These are phyloP conservation scores for Diaporthe eres DNA, from an alignment of 2,329 filamentous ascomycete species.

Conservation along the genomic window DNA sequence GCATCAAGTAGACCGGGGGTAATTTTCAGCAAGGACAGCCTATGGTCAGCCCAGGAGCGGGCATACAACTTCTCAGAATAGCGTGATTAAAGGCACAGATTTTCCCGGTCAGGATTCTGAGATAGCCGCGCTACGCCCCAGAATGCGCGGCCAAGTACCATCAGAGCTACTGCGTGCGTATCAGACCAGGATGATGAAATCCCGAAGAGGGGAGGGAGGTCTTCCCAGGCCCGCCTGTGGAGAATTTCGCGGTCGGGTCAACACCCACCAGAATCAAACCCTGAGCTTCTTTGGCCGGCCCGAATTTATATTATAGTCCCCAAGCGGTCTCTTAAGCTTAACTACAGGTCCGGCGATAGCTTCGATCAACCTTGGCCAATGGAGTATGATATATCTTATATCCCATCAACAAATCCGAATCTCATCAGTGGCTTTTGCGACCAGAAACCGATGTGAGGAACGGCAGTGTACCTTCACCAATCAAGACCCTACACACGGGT, in stretches of 20 bases:
- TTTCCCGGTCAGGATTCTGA: background rate
- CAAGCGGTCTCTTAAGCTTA: background rate
- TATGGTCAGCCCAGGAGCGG: constrained; percentile 6
- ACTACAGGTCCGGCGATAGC: constrained; percentile 31
- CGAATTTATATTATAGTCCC: constrained; percentile 14
- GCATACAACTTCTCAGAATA: constrained; percentile 1
- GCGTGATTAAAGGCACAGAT: background rate
- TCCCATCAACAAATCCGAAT: background rate
- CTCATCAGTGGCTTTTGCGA: background rate
- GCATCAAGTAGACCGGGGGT: background rate
- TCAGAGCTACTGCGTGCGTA: constrained; percentile 4
- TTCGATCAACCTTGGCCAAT: constrained; percentile 8
- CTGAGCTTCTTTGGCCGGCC: constrained; percentile 20
- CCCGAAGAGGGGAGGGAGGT: constrained; percentile 7
- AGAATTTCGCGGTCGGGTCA: constrained; percentile 14
- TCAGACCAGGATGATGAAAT: constrained; percentile 36
- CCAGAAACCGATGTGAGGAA: background rate
- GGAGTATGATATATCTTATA: background rate
- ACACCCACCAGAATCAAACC: constrained; percentile 3
- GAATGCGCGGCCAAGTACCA: constrained; percentile 14
- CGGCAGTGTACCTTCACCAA: background rate
- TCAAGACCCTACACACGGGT: background rate
- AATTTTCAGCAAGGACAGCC: background rate
- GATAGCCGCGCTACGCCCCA: constrained; percentile 39
- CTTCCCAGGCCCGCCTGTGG: constrained; percentile 27